Percentiles rank a stretch among this genome's conserved stretches.
phyloP scores from a whole-genome alignment of 371 early-diverging fungal species.

The Mortierella sp. region DNA sequence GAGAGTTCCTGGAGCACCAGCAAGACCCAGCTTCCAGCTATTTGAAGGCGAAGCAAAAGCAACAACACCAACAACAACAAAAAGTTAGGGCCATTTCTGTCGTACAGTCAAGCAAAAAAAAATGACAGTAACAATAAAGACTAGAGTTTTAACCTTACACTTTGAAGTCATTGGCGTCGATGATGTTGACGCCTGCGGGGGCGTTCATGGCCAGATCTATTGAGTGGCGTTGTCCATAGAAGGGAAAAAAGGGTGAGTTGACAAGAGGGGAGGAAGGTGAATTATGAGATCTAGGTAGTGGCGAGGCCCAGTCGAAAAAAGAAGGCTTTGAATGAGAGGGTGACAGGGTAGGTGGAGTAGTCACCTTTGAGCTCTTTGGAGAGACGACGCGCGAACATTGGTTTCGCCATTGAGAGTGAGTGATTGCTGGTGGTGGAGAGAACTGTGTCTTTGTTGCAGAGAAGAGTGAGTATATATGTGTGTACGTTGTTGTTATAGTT shows the following conservation, averaged over 20 bases:
- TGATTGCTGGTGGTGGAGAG: background rate
- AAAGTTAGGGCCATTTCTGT: background rate
- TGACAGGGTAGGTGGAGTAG: background rate
- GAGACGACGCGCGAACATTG: slow-evolving; percentile 62
- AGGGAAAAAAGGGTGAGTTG: background rate
- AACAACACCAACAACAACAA: background rate
- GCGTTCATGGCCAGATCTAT: slow-evolving; percentile 71
- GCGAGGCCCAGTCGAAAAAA: background rate
- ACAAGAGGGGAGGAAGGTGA: background rate
- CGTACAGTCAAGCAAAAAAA: background rate
- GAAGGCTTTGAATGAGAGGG: background rate
- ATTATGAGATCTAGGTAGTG: background rate
- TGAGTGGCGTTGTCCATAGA: background rate
- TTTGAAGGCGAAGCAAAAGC: background rate
- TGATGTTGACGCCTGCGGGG: slow-evolving; percentile 69
- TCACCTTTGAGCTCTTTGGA: slow-evolving; percentile 70
- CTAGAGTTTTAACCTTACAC: slow-evolving; percentile 51
- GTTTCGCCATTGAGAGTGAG: slow-evolving; percentile 37
- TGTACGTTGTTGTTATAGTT: background rate
- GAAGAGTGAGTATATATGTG: background rate
- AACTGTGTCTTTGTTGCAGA: background rate
- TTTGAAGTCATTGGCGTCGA: slow-evolving; percentile 72
- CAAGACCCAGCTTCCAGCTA: slow-evolving; percentile 75
- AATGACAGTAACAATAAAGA: background rate
- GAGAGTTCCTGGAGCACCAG: slow-evolving; percentile 76